phyloP scores from a whole-genome alignment of 345 rosid species.

The Conringia planisiliqua region DNA sequence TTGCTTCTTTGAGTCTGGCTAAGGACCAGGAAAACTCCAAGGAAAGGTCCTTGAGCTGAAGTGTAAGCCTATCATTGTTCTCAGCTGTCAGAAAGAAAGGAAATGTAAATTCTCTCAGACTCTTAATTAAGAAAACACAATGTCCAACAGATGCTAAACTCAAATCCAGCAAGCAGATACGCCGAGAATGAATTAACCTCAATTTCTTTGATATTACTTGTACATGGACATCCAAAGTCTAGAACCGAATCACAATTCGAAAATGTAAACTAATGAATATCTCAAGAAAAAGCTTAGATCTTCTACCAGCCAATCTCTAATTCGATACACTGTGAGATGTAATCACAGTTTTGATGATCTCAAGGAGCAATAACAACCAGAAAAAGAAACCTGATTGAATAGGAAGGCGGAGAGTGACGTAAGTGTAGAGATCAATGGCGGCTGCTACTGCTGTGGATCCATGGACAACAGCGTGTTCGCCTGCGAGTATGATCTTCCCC shows the following conservation, averaged over 20 bases:
- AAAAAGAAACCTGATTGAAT: slow-evolving; percentile 43
- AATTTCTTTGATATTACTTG: neutral
- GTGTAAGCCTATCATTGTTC: slow-evolving; percentile 49
- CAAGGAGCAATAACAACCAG: neutral
- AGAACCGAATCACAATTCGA: neutral
- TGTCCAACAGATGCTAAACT: neutral
- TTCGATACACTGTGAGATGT: neutral
- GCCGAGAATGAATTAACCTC: neutral
- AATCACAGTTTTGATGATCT: slow-evolving; percentile 2
- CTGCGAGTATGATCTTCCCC: slow-evolving; percentile 88
- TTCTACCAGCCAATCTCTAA: neutral
- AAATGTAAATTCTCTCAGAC: slow-evolving; percentile 8
- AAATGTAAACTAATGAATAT: neutral
- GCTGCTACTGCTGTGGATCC: slow-evolving; percentile 92
- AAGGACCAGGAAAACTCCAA: slow-evolving; percentile 83
- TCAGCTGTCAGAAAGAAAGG: slow-evolving; percentile 38
- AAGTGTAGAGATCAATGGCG: slow-evolving; percentile 78
- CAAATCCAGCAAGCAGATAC: neutral
- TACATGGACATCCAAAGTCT: neutral
- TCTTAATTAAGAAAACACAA: neutral
- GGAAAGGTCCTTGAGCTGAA: slow-evolving; percentile 56
- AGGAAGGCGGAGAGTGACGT: slow-evolving; percentile 55
- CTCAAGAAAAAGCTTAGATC: neutral
- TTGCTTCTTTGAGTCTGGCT: slow-evolving; percentile 49
- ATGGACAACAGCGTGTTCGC: slow-evolving; percentile 97